These are phyloP conservation scores for Yamadazyma ubonensis DNA, from an alignment of 805 yeast species.

Conservation along the genomic window DNA sequence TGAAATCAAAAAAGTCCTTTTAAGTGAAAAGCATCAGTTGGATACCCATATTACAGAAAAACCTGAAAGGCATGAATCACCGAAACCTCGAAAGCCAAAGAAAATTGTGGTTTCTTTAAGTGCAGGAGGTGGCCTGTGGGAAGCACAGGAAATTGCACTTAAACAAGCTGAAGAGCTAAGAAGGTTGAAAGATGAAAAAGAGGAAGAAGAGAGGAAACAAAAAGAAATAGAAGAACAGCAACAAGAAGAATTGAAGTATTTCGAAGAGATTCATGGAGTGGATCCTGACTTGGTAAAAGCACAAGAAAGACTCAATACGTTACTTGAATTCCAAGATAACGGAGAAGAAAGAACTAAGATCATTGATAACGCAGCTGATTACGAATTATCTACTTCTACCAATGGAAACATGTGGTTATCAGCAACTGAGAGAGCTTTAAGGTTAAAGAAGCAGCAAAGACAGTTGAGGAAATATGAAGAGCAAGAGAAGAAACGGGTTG, in stretches of 20 bases:
- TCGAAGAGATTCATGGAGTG: conserved; percentile 37
- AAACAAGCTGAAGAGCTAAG: conserved; percentile 52
- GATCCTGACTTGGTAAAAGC: conserved; percentile 68
- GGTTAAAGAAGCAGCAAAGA: conserved; percentile 82
- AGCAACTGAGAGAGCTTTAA: conserved; percentile 80
- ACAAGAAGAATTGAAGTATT: conserved; percentile 43
- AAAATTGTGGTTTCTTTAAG: conserved; percentile 8
- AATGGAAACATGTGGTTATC: conserved; percentile 77
- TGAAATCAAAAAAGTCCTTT: conserved; percentile 53
- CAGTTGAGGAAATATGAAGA: conserved; percentile 64
- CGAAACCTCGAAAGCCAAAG: conserved; percentile 12
- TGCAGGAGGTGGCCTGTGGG: conserved; percentile 61
- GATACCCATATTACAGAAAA: conserved; percentile 22
- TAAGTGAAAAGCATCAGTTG: conserved; percentile 49
- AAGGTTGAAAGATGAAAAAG: conserved; percentile 22
- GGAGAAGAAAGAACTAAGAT: conserved; percentile 89
- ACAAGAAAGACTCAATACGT: conserved; percentile 65
- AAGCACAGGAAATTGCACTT: conserved; percentile 65
- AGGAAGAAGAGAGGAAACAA: conserved; percentile 20
- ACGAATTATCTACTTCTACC: conserved; percentile 55
- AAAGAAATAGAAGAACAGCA: conserved; percentile 36
- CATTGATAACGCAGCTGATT: conserved; percentile 91
- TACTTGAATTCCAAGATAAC: conserved; percentile 78
- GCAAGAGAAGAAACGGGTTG: conserved; percentile 56
- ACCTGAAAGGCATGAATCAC: conserved; percentile 18